Percentiles rank a stretch among this genome's conserved stretches.
phyloP scores from a whole-genome alignment of 208 protist genomes.

The Naegleria lovaniensis region DNA sequence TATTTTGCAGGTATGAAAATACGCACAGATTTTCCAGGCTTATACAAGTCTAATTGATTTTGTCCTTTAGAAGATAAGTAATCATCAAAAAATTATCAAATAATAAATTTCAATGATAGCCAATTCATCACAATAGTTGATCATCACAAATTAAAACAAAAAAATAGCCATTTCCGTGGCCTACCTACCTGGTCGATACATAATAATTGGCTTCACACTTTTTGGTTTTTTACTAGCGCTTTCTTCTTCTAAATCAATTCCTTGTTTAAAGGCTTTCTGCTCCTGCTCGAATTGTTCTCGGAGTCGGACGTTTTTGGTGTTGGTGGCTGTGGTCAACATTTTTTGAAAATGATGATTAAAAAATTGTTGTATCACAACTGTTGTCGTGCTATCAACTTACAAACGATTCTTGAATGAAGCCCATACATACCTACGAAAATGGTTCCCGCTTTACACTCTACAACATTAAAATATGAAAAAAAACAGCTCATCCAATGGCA shows the following conservation, averaged over 20 bases:
- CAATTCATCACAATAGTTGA: too few relatives aligned
- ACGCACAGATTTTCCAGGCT: neutral
- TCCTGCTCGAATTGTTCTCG: neutral
- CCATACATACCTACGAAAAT: too few relatives aligned
- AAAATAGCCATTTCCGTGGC: too few relatives aligned
- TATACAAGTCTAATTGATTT: conserved; percentile 14
- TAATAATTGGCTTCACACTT: neutral
- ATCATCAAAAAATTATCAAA: neutral
- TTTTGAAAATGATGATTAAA: neutral
- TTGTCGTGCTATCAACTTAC: too few relatives aligned
- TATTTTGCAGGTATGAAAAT: conserved; percentile 21
- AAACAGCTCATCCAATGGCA: too few relatives aligned
- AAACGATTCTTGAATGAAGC: too few relatives aligned
- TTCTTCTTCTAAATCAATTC: neutral
- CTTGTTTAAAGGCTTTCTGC: neutral
- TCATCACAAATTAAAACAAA: too few relatives aligned
- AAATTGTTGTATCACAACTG: too few relatives aligned
- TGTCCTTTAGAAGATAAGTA: neutral
- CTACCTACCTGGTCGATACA: neutral
- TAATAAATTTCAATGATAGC: too few relatives aligned
- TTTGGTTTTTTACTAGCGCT: neutral
- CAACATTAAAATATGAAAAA: too few relatives aligned
- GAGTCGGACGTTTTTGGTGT: too few relatives aligned
- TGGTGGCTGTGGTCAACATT: neutral
- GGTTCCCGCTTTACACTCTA: too few relatives aligned